These are phyloP conservation scores for Lodderomyces parapsilosis DNA, from an alignment of 1,139 yeast genomes.

Conservation along the genomic window DNA sequence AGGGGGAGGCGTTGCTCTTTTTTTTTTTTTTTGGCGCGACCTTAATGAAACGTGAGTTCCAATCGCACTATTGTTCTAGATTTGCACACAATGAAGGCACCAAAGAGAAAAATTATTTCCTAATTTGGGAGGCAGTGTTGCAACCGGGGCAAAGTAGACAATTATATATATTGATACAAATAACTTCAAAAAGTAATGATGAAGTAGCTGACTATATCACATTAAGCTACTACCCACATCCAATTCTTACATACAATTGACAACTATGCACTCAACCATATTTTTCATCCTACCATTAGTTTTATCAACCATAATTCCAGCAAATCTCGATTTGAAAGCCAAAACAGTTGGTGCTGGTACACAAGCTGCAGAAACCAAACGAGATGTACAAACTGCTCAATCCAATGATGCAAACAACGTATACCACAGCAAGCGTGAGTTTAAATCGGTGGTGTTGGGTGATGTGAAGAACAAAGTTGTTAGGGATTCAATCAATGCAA, in stretches of 20 bases:
- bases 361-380: slow-evolving; percentile 11
- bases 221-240: not conserved
- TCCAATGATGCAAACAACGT: slow-evolving; percentile 3
- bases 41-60: not conserved
- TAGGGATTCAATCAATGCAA: not conserved
- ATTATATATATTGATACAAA: not conserved
- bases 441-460: not conserved
- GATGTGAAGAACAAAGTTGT: not conserved
- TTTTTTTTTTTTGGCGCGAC: not conserved
- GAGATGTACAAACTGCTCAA: slow-evolving; percentile 8
- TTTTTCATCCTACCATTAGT: slow-evolving; percentile 3
- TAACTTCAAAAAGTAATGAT: not conserved
- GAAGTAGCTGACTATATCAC: not conserved
- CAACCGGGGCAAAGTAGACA: not conserved
- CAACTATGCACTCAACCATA: not conserved
- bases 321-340: slow-evolving; percentile 22
- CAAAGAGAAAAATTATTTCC: slow-evolving; percentile 1
- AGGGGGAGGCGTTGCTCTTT: not conserved
- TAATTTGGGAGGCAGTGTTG: slow-evolving; percentile 1
- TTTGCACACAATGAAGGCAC: not conserved
- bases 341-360: slow-evolving; percentile 11
- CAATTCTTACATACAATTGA: not conserved
- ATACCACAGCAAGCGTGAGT: not conserved
- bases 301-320: slow-evolving; percentile 25
- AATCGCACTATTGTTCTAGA: not conserved